phyloP scores from a whole-genome alignment of 768 basidiomycete species.

The Mycena amicta region DNA sequence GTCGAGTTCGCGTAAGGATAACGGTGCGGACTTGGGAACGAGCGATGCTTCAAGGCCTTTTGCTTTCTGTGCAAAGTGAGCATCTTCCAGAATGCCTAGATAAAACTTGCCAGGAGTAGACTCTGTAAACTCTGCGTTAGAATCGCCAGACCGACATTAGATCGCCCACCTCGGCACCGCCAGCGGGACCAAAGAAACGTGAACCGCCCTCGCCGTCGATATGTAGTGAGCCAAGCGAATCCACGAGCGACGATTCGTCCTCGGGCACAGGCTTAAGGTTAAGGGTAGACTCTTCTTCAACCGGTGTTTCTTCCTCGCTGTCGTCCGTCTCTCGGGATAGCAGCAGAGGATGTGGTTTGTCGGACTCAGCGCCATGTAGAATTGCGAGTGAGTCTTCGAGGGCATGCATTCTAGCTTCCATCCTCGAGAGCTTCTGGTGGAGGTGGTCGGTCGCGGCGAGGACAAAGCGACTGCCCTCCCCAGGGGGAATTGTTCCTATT shows the following conservation, averaged over 20 bases:
- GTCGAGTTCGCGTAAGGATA: conserved; percentile 40
- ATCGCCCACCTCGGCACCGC: conserved; percentile 49
- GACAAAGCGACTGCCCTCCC: conserved; percentile 60
- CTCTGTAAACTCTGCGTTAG: conserved; percentile 35
- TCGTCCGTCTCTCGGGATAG: conserved; percentile 8
- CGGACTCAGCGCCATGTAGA: conserved; percentile 41
- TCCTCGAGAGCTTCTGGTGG: conserved; percentile 43
- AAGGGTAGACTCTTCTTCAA: conserved; percentile 27
- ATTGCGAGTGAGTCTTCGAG: conserved; percentile 59
- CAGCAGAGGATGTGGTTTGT: conserved; percentile 47
- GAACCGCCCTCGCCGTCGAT: conserved; percentile 43
- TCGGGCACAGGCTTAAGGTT: conserved; percentile 30
- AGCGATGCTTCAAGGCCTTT: conserved; percentile 27
- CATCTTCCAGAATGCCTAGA: conserved; percentile 1
- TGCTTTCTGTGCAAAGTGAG: conserved; percentile 23
- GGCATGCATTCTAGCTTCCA: conserved; percentile 54
- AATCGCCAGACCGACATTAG: neutral
- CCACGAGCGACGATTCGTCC: conserved; percentile 30
- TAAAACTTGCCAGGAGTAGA: conserved; percentile 41
- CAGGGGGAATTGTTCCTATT: conserved; percentile 55
- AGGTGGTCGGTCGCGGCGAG: conserved; percentile 56
- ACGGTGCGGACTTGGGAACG: conserved; percentile 16
- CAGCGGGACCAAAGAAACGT: conserved; percentile 51
- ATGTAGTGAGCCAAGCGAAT: conserved; percentile 47
- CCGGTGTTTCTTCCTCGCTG: conserved; percentile 29